A percentile compares a stretch with the other conserved stretches of the same genome.
Evolutionary conservation across 495 filamentous ascomycete species (phyloP).

Genomic region (Cladorrhinum samala): DNA sequence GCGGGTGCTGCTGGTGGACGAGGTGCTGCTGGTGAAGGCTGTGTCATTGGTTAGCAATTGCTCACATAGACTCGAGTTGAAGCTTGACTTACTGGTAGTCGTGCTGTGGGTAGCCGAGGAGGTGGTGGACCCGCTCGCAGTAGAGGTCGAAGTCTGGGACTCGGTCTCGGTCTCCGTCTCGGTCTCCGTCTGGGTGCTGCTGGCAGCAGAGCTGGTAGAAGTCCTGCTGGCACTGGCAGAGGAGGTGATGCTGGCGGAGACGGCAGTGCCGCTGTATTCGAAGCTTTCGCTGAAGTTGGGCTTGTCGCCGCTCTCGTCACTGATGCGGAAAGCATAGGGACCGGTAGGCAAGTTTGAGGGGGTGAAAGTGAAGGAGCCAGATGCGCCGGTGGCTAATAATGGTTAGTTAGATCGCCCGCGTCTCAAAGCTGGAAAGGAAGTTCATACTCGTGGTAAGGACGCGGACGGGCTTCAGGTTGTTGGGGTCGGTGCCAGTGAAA

Average conservation of each 20-base stretch:
- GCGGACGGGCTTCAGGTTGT: constrained; percentile 31
- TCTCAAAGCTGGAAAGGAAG: not conserved
- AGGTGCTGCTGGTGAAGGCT: constrained; percentile 10
- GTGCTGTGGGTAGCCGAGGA: constrained; percentile 20
- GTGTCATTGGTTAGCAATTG: not conserved
- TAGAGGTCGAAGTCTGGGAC: constrained; percentile 12
- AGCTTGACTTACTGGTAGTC: constrained; percentile 10
- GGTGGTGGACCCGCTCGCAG: constrained; percentile 19
- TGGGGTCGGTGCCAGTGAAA: constrained; percentile 24
- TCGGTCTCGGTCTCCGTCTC: constrained; percentile 18
- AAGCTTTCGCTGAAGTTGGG: constrained; percentile 41
- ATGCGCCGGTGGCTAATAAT: constrained; percentile 23
- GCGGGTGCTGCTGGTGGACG: no score
- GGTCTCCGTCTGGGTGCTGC: constrained; percentile 8
- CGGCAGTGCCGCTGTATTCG: constrained; percentile 23
- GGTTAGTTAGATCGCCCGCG: not conserved
- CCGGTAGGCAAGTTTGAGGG: constrained; percentile 29
- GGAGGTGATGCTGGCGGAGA: constrained; percentile 17
- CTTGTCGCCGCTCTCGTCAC: constrained; percentile 17
- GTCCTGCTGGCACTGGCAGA: constrained; percentile 24
- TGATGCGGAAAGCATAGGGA: constrained; percentile 41
- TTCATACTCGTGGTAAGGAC: constrained; percentile 30
- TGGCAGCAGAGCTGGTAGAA: constrained; percentile 10
- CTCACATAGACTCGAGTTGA: not conserved
- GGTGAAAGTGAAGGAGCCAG: constrained; percentile 30